phyloP scores from a whole-genome alignment of 2,329 filamentous ascomycete genomes.

The Fusarium praegraminearum region DNA sequence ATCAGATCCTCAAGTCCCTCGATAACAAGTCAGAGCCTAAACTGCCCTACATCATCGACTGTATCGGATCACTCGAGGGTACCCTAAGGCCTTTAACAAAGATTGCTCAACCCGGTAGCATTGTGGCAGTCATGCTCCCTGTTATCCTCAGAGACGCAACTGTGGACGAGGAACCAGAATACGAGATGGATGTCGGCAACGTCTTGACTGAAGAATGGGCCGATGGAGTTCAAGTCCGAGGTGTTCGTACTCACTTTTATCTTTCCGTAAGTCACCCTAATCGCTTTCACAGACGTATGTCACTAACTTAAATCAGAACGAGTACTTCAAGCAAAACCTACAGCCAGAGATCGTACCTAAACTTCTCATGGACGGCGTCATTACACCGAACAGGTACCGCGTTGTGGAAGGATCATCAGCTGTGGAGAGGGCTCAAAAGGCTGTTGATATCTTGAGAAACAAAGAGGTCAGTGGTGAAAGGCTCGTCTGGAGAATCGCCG shows the following conservation, averaged over 20 bases:
- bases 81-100: conserved; percentile 62
- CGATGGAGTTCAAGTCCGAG: conserved; percentile 63
- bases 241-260: conserved; percentile 59
- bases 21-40: conserved; percentile 29
- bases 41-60: conserved; percentile 65
- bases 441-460: conserved; percentile 52
- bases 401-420: conserved; percentile 56
- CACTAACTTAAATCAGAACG: conserved; percentile 57
- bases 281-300: background rate
- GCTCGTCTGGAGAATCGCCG: conserved; percentile 53
- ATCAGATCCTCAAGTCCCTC: conserved; percentile 49
- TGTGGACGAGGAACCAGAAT: conserved; percentile 61
- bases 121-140: conserved; percentile 70
- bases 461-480: conserved; percentile 57
- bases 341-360: conserved; percentile 67
- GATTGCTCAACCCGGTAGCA: conserved; percentile 62
- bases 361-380: conserved; percentile 55
- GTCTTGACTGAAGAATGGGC: conserved; percentile 59
- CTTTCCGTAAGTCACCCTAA: conserved; percentile 39
- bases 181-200: conserved; percentile 64
- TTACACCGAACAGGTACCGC: conserved; percentile 57
- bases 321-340: conserved; percentile 65
- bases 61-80: conserved; percentile 63
- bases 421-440: conserved; percentile 56
- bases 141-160: conserved; percentile 67